phyloP scores from a whole-genome alignment of 192 early-diverging fungal species.

The Gamsiella multidivaricata region DNA sequence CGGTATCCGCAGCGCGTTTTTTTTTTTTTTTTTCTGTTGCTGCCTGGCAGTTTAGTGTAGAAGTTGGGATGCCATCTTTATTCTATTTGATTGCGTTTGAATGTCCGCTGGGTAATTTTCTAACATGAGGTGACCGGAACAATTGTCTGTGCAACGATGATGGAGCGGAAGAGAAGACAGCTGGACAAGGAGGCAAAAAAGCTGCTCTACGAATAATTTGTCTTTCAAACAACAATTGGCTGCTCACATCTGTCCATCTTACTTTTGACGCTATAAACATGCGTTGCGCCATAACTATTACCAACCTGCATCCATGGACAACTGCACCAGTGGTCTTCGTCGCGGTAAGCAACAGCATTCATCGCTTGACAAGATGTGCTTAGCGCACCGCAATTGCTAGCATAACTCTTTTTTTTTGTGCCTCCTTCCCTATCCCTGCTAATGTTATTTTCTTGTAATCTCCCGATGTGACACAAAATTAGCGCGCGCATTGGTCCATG shows the following conservation, averaged over 20 bases:
- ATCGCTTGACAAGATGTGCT: too few relatives aligned
- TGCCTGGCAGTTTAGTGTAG: too few relatives aligned
- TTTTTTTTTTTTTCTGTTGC: too few relatives aligned
- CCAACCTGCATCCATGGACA: neutral
- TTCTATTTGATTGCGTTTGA: neutral
- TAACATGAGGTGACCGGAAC: neutral
- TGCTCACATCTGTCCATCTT: slow-evolving; percentile 12
- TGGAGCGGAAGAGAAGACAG: neutral
- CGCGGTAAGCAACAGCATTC: slow-evolving; percentile 20
- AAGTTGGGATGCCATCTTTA: too few relatives aligned
- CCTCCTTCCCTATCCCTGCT: neutral
- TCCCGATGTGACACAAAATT: neutral
- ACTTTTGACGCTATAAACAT: neutral
- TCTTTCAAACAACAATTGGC: neutral
- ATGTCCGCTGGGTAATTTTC: neutral
- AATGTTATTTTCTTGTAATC: neutral
- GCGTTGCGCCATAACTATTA: too few relatives aligned
- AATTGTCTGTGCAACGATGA: neutral
- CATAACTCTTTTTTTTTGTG: neutral
- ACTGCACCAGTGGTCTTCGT: slow-evolving; percentile 32
- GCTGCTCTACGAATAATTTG: too few relatives aligned
- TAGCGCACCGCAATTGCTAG: too few relatives aligned
- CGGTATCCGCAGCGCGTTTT: too few relatives aligned
- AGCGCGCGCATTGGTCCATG: slow-evolving; percentile 75
- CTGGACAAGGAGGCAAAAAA: neutral